Base-by-base conservation (phyloP, 345 rosid species). In the Hibiscus tridactylites region DNA sequence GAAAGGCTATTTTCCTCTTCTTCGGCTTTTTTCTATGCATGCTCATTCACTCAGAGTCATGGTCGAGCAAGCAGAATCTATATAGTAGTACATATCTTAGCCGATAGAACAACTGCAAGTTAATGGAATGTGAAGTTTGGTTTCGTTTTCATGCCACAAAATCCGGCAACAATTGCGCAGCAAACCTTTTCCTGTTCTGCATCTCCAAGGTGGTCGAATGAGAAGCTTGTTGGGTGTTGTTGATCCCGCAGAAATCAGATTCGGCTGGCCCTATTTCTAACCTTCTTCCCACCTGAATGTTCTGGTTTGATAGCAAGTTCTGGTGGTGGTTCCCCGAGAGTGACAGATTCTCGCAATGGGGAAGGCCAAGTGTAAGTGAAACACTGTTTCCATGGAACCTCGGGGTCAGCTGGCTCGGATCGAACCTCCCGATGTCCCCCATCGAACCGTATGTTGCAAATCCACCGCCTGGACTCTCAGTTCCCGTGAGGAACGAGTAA, bases 321-420 rank as follows among this genome's bases (percentile, higher is more conserved):
- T 82, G 90, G 24, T 80, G 86, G 65, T 75, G 44, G 44, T 39
- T 72, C 52, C 80, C 81, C 1, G 86, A 79, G 0, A 82, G 66
- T 3, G 82, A 71, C 1, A 77, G 76, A 83, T 79, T 83, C 33
- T 84, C 86, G 15, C 85, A 71, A 33, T 82, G 79, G 9, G 91
- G 91, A 46, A 87, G 84, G 9, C 93, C 91, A 29, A 88, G 91
- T 44, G 88, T 85, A 28, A 90, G 90, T 1, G 93, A 88, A 54
- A 87, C 85, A 57, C 85, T 58, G 21, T 83, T 86, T 50, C 88
- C 85, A 47, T 62, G 73, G 69, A 58, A 58, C 2, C 79, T 39
- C 10, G 82, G 82, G 44, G 80, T 61, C 70, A 54, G 6, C 73
- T 68, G 86, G 70, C 81, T 88, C 31, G 79, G 70, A 52, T 75